Evolutionary conservation across 345 rosid species (phyloP).

Genomic region (Eutrema heterophyllum): DNA sequence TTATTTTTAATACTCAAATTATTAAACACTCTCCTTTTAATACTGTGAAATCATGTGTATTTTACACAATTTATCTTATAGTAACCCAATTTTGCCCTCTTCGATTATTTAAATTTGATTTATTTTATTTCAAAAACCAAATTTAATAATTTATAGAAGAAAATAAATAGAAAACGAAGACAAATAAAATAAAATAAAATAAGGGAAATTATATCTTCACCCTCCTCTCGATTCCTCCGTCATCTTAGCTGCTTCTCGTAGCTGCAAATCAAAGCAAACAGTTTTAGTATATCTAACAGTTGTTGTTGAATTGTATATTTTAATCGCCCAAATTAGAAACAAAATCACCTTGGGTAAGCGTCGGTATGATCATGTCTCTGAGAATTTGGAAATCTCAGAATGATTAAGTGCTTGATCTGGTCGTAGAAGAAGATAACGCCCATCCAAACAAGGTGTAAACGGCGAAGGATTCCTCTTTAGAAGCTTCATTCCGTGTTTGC

Average conservation of each 20-base stretch:
- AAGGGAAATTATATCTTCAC: too few species aligned
- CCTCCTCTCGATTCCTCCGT: too few species aligned
- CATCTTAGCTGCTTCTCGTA: slow-evolving; percentile 78
- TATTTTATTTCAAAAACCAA: too few species aligned
- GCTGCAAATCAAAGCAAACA: slow-evolving; percentile 31
- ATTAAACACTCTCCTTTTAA: too few species aligned
- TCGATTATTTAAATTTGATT: too few species aligned
- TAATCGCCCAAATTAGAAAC: background rate
- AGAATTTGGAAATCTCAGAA: slow-evolving; percentile 84
- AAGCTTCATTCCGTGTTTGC: slow-evolving; percentile 77
- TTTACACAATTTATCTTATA: too few species aligned
- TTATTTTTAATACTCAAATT: too few species aligned
- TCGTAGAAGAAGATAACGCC: slow-evolving; percentile 76
- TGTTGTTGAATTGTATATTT: background rate
- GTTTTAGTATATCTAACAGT: background rate
- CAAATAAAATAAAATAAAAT: too few species aligned
- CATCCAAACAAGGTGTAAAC: slow-evolving; percentile 90
- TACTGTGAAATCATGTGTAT: too few species aligned
- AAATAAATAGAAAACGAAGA: too few species aligned
- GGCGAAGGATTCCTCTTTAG: slow-evolving; percentile 78
- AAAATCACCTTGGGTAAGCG: slow-evolving; percentile 56
- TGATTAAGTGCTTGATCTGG: slow-evolving; percentile 55
- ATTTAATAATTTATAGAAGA: too few species aligned
- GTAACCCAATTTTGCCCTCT: too few species aligned
- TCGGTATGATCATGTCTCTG: slow-evolving; percentile 72